phyloP scores from a whole-genome alignment of 164 flowering plant species.

The Piper betle region DNA sequence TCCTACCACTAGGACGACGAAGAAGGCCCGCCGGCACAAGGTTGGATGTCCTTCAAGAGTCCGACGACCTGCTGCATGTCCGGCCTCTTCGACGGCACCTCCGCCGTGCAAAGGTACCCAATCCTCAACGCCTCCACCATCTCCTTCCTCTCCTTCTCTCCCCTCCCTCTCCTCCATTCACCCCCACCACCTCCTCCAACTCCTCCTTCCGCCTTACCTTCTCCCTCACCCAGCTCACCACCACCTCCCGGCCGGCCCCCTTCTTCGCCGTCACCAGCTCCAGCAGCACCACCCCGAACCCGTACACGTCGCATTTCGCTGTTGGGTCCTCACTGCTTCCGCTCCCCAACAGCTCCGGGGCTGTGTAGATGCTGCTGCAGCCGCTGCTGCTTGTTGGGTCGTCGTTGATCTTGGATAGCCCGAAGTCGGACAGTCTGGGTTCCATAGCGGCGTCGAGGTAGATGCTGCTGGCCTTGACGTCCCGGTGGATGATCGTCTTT shows the following conservation, averaged over 20 bases:
- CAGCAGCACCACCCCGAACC: slow-evolving; percentile 68
- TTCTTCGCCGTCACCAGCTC: slow-evolving; percentile 79
- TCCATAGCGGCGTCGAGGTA: slow-evolving; percentile 59
- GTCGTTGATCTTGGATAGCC: slow-evolving; percentile 55
- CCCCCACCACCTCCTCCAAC: slow-evolving; percentile 49
- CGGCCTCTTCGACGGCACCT: slow-evolving; percentile 68
- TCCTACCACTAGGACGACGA: too few species aligned
- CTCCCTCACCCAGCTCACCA: slow-evolving; percentile 72
- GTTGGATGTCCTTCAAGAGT: slow-evolving; percentile 75
- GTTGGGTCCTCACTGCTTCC: slow-evolving; percentile 27
- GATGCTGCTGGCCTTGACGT: slow-evolving; percentile 72
- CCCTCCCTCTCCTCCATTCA: slow-evolving; percentile 49
- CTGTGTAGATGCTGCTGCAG: slow-evolving; percentile 46
- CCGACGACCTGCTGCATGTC: slow-evolving; percentile 93
- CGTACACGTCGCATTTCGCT: slow-evolving; percentile 65
- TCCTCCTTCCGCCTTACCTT: slow-evolving; percentile 43
- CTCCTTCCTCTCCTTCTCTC: slow-evolving; percentile 30
- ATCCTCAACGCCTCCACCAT: slow-evolving; percentile 77
- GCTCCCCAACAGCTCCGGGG: slow-evolving; percentile 41
- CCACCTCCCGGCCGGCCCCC: slow-evolving; percentile 39
- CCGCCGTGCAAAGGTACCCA: slow-evolving; percentile 85
- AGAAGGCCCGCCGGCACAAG: slow-evolving; percentile 7
- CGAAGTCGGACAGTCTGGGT: slow-evolving; percentile 82
- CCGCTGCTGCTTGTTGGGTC: slow-evolving; percentile 27
- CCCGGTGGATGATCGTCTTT: slow-evolving; percentile 56